Base-by-base conservation (phyloP, 2,329 filamentous ascomycete species). In the Plenodomus lindquistii region DNA sequence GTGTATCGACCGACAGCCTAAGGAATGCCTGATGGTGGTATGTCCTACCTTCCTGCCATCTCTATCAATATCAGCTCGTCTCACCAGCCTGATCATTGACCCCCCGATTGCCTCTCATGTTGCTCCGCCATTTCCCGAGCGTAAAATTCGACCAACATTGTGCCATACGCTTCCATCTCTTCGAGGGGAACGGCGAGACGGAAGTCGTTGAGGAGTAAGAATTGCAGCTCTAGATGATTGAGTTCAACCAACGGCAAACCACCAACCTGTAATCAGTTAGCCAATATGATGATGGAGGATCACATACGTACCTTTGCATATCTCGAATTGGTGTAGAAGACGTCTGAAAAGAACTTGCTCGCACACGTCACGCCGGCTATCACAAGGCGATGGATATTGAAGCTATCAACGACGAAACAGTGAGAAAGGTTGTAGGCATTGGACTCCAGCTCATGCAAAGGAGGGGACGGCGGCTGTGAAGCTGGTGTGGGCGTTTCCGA, bases 331-430 rank as follows among this genome's bases (percentile, higher is more conserved):
- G 94, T 99, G 71, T 97, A 99, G 66, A 99, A 99, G 35, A 97
- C 93, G 75, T 99, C 85, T 4, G 93, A 97, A 75, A 99, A 99
- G 80, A 97, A 99, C 74, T 99, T 99, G 83, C 93, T 97, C 4
- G 94, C 92, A 73, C 94, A 97, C 2, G 94, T 99, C 37, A 99
- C 94, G 29, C 93, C 94, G 2, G 94, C 91, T 69, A 99, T 99
- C 45, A 97, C 92, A 46, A 99, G 79, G 46, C 94, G 86, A 70
- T 99, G 94, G 56, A 99, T 97, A 75, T 99, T 99, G 78, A 94
- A 99, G 75, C 94, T 97, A 75, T 99, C 94, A 10, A 97, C 94
- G 35, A 97, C 93, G 69, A 99, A 97, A 65, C 86, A 88, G 63
- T 88, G 85, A 2, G 83, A 84, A 37, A 86, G 75, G 45, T 78